Percentiles rank a stretch among this genome's conserved stretches.
Conservation (phyloP, 2,329 filamentous ascomycete genomes). For the Periconia digitata region DNA sequence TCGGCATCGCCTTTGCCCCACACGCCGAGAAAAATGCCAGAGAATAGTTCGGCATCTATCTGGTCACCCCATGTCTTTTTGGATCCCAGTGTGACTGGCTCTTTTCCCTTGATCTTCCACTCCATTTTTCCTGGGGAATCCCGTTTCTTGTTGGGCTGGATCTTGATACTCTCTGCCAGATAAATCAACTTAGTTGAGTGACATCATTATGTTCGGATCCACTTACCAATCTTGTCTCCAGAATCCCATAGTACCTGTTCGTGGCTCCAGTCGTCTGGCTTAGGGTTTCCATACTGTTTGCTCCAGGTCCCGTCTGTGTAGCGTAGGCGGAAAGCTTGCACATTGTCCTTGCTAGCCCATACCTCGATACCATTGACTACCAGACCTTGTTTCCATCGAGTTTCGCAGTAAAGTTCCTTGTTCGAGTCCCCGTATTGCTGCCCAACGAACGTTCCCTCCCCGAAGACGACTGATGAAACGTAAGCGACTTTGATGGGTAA, state of each 20-base stretch:
- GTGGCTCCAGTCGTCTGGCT: neutral
- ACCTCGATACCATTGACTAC: neutral
- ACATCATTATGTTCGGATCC: neutral
- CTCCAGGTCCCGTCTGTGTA: neutral
- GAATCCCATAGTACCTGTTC: neutral
- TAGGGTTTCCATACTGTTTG: neutral
- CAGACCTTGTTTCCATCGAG: neutral
- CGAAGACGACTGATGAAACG: neutral
- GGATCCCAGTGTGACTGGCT: neutral
- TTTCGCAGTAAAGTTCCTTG: neutral
- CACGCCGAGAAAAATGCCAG: neutral
- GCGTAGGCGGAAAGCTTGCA: neutral
- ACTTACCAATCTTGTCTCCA: neutral
- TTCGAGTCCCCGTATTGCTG: neutral
- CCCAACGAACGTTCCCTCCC: neutral
- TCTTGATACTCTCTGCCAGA: neutral
- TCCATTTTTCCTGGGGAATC: neutral
- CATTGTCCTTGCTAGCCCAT: neutral
- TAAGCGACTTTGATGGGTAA: neutral
- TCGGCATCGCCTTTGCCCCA: neutral
- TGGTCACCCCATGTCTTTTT: neutral
- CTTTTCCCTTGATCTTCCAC: neutral
- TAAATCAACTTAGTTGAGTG: neutral
- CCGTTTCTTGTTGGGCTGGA: neutral
- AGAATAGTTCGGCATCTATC: neutral